phyloP scores from a whole-genome alignment of 495 filamentous ascomycete genomes.

The Hypoxylon trugodes region DNA sequence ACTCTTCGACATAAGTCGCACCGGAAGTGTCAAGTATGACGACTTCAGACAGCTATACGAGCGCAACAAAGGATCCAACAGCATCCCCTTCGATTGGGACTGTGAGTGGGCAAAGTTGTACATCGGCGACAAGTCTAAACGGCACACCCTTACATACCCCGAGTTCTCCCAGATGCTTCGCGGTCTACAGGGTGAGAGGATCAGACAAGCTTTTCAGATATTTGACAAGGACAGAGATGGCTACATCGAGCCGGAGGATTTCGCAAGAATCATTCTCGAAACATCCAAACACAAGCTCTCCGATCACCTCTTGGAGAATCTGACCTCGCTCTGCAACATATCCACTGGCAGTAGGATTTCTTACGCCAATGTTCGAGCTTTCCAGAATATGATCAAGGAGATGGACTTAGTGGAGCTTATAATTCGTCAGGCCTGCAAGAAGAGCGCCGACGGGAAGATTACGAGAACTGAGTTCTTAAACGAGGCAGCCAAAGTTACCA shows the following conservation, averaged over 20 bases:
- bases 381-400: slow-evolving; percentile 95
- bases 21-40: slow-evolving; percentile 85
- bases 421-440: slow-evolving; percentile 81
- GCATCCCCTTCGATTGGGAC: slow-evolving; percentile 95
- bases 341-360: slow-evolving; percentile 91
- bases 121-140: slow-evolving; percentile 80
- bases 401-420: slow-evolving; percentile 98
- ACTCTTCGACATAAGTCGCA: slow-evolving; percentile 86
- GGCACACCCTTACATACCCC: slow-evolving; percentile 91
- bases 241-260: slow-evolving; percentile 96
- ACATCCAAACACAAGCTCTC: slow-evolving; percentile 97
- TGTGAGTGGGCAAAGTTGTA: slow-evolving; percentile 97
- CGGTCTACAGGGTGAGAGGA: slow-evolving; percentile 92
- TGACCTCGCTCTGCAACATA: slow-evolving; percentile 95
- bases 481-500: slow-evolving; percentile 86
- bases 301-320: slow-evolving; percentile 92
- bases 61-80: slow-evolving; percentile 78
- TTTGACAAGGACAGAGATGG: slow-evolving; percentile 95
- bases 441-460: slow-evolving; percentile 90
- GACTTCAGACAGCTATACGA: slow-evolving; percentile 83
- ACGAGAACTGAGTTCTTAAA: slow-evolving; percentile 94
- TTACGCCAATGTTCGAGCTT: slow-evolving; percentile 95
- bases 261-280: slow-evolving; percentile 93
- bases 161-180: slow-evolving; percentile 99
- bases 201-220: slow-evolving; percentile 90